phyloP scores from a whole-genome alignment of 805 yeast genomes.

The Cyberlindnera amylophila region DNA sequence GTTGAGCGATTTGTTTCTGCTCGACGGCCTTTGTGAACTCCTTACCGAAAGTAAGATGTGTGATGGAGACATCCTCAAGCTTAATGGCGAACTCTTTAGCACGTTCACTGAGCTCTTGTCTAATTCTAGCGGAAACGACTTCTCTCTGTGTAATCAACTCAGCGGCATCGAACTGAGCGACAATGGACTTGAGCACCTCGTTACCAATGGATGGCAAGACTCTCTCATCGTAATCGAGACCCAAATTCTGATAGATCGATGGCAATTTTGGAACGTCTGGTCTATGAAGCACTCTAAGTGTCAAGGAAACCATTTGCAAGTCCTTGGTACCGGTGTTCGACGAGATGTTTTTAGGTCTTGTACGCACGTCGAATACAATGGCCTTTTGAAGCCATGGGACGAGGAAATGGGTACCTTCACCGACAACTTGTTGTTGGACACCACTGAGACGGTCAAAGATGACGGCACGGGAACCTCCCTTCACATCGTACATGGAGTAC shows the following conservation, averaged over 20 bases:
- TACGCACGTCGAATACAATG: conserved; percentile 84
- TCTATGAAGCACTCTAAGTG: conserved; percentile 88
- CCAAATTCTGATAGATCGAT: conserved; percentile 82
- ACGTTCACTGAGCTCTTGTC: conserved; percentile 78
- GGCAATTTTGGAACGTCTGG: conserved; percentile 87
- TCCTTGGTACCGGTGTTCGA: conserved; percentile 97
- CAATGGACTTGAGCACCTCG: conserved; percentile 84
- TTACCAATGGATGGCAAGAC: conserved; percentile 91
- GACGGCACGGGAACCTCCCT: conserved; percentile 95
- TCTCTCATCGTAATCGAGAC: conserved; percentile 92
- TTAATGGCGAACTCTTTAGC: conserved; percentile 86
- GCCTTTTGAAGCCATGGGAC: conserved; percentile 96
- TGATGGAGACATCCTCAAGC: conserved; percentile 94
- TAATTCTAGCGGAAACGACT: conserved; percentile 82
- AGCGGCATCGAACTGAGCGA: conserved; percentile 94
- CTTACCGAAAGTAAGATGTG: conserved; percentile 94
- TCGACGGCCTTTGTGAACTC: conserved; percentile 98
- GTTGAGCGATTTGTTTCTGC: conserved; percentile 98
- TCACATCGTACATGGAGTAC: conserved; percentile 87
- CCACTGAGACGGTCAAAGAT: conserved; percentile 90
- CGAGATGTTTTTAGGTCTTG: conserved; percentile 90
- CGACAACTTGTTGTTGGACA: conserved; percentile 81
- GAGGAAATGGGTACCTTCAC: conserved; percentile 95
- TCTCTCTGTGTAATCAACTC: conserved; percentile 97
- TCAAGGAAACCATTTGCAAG: conserved; percentile 90